Evolutionary conservation across 2,329 filamentous ascomycete species (phyloP).

Genomic region (Alternaria sp.): DNA sequence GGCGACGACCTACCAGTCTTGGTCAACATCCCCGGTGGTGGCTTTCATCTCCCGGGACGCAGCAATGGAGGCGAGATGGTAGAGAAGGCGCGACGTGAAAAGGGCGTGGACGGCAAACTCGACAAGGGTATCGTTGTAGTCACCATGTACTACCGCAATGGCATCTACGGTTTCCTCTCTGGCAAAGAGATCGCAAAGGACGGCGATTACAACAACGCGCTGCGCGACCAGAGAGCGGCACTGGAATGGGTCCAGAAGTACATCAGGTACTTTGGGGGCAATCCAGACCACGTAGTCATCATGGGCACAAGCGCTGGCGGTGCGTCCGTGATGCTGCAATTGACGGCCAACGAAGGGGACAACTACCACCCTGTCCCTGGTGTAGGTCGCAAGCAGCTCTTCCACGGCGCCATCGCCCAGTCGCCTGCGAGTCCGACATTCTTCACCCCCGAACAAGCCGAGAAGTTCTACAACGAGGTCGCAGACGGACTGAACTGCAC

Average conservation of each 20-base stretch:
- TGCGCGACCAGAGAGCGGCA: slow-evolving; percentile 49
- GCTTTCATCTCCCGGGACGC: slow-evolving; percentile 48
- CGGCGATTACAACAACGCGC: slow-evolving; percentile 45
- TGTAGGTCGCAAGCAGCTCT: slow-evolving; percentile 35
- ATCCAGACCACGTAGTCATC: slow-evolving; percentile 55
- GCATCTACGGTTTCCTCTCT: slow-evolving; percentile 55
- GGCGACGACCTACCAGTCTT: slow-evolving; percentile 47
- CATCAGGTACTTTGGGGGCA: slow-evolving; percentile 54
- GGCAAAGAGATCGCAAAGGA: slow-evolving; percentile 49
- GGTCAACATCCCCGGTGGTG: slow-evolving; percentile 56
- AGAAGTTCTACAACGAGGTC: slow-evolving; percentile 42
- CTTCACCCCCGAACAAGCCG: slow-evolving; percentile 38
- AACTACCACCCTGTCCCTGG: slow-evolving; percentile 34
- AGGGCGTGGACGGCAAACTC: slow-evolving; percentile 31
- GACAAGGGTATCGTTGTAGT: slow-evolving; percentile 44
- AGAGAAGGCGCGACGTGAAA: slow-evolving; percentile 37
- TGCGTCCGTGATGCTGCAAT: slow-evolving; percentile 38
- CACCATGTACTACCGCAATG: slow-evolving; percentile 45
- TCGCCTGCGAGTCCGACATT: slow-evolving; percentile 43
- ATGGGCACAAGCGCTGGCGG: slow-evolving; percentile 49
- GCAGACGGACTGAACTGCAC: slow-evolving; percentile 41
- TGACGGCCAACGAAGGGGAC: slow-evolving; percentile 41
- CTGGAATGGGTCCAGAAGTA: slow-evolving; percentile 53
- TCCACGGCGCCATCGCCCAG: slow-evolving; percentile 42
- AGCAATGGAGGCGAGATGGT: slow-evolving; percentile 42